Percentiles rank a stretch among this genome's conserved stretches.
These are phyloP conservation scores for Cladochytrium replicatum DNA, from an alignment of 192 early-diverging fungal genomes.

Conservation along the genomic window DNA sequence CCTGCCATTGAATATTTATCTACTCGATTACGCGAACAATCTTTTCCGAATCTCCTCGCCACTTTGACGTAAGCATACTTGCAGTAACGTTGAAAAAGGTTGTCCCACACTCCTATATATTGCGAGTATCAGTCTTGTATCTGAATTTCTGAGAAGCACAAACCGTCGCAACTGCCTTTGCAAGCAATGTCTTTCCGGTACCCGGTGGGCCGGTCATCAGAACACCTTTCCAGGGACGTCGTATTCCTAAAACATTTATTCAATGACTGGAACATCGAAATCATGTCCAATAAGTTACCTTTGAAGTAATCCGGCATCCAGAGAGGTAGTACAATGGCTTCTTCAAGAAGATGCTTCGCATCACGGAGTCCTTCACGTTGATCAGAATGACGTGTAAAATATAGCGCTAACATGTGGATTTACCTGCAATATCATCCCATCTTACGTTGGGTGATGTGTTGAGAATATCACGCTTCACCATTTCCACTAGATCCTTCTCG, in stretches of 20 bases:
- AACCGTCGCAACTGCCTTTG: slow-evolving; percentile 55
- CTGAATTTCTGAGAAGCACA: neutral
- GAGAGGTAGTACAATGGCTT: slow-evolving; percentile 52
- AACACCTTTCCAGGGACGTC: slow-evolving; percentile 56
- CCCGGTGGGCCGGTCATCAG: slow-evolving; percentile 54
- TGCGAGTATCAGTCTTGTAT: neutral
- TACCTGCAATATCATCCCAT: slow-evolving; percentile 51
- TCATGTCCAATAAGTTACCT: slow-evolving; percentile 12
- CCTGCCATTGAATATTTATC: neutral
- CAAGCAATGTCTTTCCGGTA: slow-evolving; percentile 53
- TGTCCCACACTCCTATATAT: slow-evolving; percentile 45
- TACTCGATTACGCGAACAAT: slow-evolving; percentile 36
- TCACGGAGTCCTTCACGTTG: slow-evolving; percentile 33
- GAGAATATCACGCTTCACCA: slow-evolving; percentile 53
- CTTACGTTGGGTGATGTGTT: slow-evolving; percentile 39
- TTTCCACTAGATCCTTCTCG: slow-evolving; percentile 54
- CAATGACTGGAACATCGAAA: neutral
- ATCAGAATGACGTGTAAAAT: slow-evolving; percentile 1
- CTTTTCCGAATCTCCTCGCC: slow-evolving; percentile 55
- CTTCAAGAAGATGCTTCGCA: slow-evolving; percentile 47
- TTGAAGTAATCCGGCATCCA: slow-evolving; percentile 62
- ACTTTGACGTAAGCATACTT: slow-evolving; percentile 47
- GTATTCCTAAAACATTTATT: slow-evolving; percentile 18
- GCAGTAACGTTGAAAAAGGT: slow-evolving; percentile 59
- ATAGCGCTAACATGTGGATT: slow-evolving; percentile 5